Conservation (phyloP, 1,139 yeast species). For the Yamadazyma buinensis region DNA sequence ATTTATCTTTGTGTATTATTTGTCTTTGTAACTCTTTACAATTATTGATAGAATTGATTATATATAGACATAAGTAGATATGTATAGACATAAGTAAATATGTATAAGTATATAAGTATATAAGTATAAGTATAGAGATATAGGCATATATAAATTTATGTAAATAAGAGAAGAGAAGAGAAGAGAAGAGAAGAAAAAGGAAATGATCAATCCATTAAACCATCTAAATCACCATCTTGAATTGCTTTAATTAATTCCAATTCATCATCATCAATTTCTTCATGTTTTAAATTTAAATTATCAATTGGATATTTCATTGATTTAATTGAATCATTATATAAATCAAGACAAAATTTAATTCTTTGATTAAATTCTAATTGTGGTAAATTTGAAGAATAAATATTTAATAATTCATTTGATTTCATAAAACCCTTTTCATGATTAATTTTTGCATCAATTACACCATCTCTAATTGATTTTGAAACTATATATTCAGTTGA, state of each 20-base stretch:
- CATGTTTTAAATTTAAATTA: constrained; percentile 19
- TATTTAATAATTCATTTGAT: constrained; percentile 79
- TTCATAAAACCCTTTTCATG: constrained; percentile 92
- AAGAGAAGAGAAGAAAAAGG: neutral
- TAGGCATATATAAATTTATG: neutral
- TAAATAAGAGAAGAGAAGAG: neutral
- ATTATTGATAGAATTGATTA: no score
- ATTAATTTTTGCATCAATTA: constrained; percentile 90
- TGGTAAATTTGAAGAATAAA: constrained; percentile 85
- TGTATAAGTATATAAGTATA: no score
- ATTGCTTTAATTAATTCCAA: constrained; percentile 45
- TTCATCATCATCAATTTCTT: constrained; percentile 39
- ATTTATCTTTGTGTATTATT: no score
- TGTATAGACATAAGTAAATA: no score
- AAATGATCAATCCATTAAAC: constrained; percentile 39
- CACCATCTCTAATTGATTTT: constrained; percentile 96
- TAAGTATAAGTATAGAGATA: neutral
- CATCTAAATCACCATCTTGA: constrained; percentile 50
- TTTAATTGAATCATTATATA: constrained; percentile 90
- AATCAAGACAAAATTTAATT: constrained; percentile 83
- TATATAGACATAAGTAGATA: no score
- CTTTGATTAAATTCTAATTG: constrained; percentile 89
- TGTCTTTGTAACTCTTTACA: no score
- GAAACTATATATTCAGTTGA: constrained; percentile 96
- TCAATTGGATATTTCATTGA: constrained; percentile 87